Conservation (phyloP, 208 protist genomes). For the Crithidia expoeki region DNA sequence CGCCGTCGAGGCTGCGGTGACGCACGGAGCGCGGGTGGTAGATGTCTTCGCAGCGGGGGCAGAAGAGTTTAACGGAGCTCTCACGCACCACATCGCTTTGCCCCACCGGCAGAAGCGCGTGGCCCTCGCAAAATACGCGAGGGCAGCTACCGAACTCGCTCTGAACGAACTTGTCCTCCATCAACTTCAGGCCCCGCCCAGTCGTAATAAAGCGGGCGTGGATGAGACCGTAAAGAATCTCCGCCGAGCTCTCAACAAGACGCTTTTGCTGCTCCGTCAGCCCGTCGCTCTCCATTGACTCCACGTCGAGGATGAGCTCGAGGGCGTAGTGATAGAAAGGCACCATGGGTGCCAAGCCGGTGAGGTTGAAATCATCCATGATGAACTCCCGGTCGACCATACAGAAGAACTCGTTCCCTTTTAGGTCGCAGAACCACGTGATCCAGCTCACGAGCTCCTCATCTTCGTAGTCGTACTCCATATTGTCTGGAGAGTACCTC, state of each 20-base stretch:
- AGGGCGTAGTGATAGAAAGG: slow-evolving; percentile 98
- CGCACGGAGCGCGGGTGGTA: slow-evolving; percentile 94
- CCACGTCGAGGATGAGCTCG: slow-evolving; percentile 97
- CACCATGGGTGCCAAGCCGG: slow-evolving; percentile 93
- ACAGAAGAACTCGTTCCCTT: slow-evolving; percentile 99
- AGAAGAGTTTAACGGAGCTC: slow-evolving; percentile 96
- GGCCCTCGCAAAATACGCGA: slow-evolving; percentile 95
- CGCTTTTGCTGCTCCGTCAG: slow-evolving; percentile 97
- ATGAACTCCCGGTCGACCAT: slow-evolving; percentile 97
- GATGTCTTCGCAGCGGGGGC: slow-evolving; percentile 97
- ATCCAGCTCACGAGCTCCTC: slow-evolving; percentile 96
- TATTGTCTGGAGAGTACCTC: slow-evolving; percentile 52
- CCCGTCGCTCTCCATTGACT: slow-evolving; percentile 84
- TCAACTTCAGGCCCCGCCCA: slow-evolving; percentile 93
- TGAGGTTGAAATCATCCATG: slow-evolving; percentile 99
- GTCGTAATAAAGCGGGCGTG: slow-evolving; percentile 99
- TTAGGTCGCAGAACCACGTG: slow-evolving; percentile 97
- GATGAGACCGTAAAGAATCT: slow-evolving; percentile 99
- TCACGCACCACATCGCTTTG: slow-evolving; percentile 94
- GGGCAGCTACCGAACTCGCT: slow-evolving; percentile 97
- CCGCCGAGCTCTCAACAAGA: slow-evolving; percentile 94
- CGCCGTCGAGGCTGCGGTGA: slow-evolving; percentile 95
- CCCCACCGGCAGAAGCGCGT: slow-evolving; percentile 96
- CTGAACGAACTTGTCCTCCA: slow-evolving; percentile 97
- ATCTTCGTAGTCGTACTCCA: slow-evolving; percentile 79